Evolutionary conservation across 129 eudicot species (phyloP), one percentile per base, ranked within the genome.

Genomic region (Silybum marianum): DNA sequence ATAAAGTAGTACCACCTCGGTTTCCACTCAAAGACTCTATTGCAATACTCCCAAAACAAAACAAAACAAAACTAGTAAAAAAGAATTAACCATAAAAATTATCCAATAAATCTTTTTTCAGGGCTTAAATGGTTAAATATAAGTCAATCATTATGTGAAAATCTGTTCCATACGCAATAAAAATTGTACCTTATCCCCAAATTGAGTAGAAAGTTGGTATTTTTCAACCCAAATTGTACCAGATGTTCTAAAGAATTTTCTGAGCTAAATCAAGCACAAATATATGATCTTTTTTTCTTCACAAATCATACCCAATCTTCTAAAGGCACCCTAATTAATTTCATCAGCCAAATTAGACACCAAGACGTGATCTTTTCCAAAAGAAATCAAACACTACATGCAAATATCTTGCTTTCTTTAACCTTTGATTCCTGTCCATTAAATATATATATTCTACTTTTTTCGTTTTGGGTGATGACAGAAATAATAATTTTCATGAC

Each of bases 1-100:
- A 77, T 76, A 81, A 84, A 77, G 85, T 81, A 77, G 73, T n/a
- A 73, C 80, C 87, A 86, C 84, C 80, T 84, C 82, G 80, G 84
- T 30, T 80, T 76, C 80, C 85, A 79, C 84, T 71, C 82, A 73
- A 78, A 9, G 66, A 62, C 74, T 51, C 78, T 32, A 78, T 16
- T 60, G 60, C 78, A 79, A 60, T 65, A 74, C 67, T 69, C 75
- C 76, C 48, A 77, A 80, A 81, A 7, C 12, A n/a, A 82, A 63
- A 46, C 62, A 3, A 46, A 25, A 73, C 72, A 63, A 77, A 21
- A 32, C 48, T 21, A 62, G 25, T 40, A 78, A 9, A 69, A 32
- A 32, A 32, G 36, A 32, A 44, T n/a, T 44, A 69, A 78, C 65
- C 74, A 69, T 73, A 16, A 24, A 62, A 9, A 19, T 18, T 81